Base-by-base conservation (phyloP, 257 asterid genomes). In the Ajuga chamaepitys region DNA sequence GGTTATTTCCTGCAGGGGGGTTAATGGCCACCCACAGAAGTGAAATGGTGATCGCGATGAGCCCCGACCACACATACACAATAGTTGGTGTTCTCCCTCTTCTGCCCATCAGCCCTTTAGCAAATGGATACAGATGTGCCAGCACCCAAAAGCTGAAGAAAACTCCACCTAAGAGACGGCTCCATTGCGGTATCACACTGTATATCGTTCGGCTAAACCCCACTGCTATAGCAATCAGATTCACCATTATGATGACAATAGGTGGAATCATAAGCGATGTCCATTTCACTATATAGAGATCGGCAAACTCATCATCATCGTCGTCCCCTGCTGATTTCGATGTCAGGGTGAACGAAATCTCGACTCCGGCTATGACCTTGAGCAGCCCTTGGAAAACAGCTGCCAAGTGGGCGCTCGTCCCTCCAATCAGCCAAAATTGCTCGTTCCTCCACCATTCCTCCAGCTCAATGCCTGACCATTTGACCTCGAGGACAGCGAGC, bases 361-460 rank as follows among this genome's bases (percentile, higher is more conserved):
- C 90, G 4, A 81, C 82, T 3, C 90, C 87, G 0, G 87, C 87
- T 0, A 84, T 40, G 37, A 79, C 75, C 62, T 82, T 84, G 0
- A 84, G 66, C 44, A 84, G 79, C 1, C 90, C 90, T 57, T 84
- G 90, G 32, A 84, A 73, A n/a, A 84, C 90, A 9, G 90, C 90
- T 0, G 87, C 90, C 42, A 84, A 66, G 68, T 84, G 90, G 3
- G 90, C 85, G 26, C 87, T 81, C 1, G 87, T 81, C 46, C 89
- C 89, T 12, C 85, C 85, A 4, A 84, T 84, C 52, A 84, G 42
- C 87, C 89, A 84, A 14, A 84, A 83, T 50, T 83, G 90, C 26
- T 84, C 90, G 47, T 81, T 81, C 41, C 90, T 77, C 90, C 90
- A 84, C 87, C 83, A 81, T 42, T 84, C 90, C 24, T 84, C 90